phyloP scores from a whole-genome alignment of 352 stramenopile species.

The Phytopythium litorale region DNA sequence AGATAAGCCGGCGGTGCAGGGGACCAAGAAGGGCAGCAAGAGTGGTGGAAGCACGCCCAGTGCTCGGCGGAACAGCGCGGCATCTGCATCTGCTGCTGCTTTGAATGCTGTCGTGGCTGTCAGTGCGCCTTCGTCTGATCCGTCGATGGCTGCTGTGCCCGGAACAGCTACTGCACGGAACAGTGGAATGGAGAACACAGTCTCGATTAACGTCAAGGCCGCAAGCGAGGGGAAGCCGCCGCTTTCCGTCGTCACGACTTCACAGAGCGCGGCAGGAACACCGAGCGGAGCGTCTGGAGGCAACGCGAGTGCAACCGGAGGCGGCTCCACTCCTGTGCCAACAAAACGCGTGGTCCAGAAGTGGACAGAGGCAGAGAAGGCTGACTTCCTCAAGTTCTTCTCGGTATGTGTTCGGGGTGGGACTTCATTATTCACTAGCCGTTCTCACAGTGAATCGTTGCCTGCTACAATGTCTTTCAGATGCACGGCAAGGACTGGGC shows the following conservation, averaged over 20 bases:
- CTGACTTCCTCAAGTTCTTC: constrained; percentile 87
- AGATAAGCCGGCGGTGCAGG: constrained; percentile 25
- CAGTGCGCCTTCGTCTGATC: constrained; percentile 1
- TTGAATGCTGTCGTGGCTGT: not conserved
- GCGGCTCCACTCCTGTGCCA: constrained; percentile 18
- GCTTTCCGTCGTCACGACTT: not conserved
- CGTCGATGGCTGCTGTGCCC: not conserved
- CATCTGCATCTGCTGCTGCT: not conserved
- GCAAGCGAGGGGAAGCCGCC: not conserved
- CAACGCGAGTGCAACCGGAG: not conserved
- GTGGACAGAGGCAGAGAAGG: constrained; percentile 88
- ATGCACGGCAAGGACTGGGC: constrained; percentile 89
- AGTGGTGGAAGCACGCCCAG: constrained; percentile 20
- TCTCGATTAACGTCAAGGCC: not conserved
- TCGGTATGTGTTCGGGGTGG: constrained; percentile 36
- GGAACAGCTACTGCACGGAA: not conserved
- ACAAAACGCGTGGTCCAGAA: constrained; percentile 86
- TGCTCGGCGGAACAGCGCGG: constrained; percentile 10
- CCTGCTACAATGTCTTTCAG: constrained; percentile 17
- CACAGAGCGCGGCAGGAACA: not conserved
- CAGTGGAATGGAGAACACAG: not conserved
- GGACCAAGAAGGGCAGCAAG: constrained; percentile 41
- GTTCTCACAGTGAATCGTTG: constrained; percentile 3
- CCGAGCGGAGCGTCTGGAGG: not conserved
- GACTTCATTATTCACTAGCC: not conserved